Conservation (phyloP, 2,329 filamentous ascomycete species). For the Talaromyces sp. region DNA sequence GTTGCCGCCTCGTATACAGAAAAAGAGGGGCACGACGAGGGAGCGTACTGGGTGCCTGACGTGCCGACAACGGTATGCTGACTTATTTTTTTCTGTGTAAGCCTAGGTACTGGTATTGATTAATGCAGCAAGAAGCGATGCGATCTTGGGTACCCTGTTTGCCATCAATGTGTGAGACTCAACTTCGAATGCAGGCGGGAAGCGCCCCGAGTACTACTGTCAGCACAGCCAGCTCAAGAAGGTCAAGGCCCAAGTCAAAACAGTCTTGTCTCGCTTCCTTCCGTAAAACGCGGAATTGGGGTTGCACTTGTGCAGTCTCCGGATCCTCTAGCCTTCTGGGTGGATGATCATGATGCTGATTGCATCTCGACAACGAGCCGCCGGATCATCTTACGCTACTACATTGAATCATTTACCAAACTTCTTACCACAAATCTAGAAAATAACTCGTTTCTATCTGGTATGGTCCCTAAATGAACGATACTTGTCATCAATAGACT, state of each 20-base stretch:
- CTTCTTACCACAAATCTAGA: neutral
- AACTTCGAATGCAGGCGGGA: neutral
- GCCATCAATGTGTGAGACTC: neutral
- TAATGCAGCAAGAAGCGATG: neutral
- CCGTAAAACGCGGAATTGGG: neutral
- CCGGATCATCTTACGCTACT: neutral
- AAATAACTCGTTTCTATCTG: neutral
- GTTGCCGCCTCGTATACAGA: neutral
- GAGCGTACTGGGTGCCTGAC: neutral
- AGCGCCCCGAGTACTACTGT: neutral
- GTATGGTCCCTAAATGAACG: neutral
- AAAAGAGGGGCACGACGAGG: neutral
- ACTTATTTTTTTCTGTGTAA: no score
- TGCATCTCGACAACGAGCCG: neutral
- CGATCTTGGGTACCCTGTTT: neutral
- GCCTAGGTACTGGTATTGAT: no score
- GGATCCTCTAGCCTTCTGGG: neutral
- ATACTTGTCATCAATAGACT: neutral
- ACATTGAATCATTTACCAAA: neutral
- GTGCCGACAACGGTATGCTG: neutral
- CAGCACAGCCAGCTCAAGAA: neutral
- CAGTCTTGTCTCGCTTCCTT: neutral
- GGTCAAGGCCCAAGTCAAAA: neutral
- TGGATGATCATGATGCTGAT: neutral
- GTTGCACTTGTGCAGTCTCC: neutral